Percentiles rank a stretch among this genome's conserved stretches.
These are phyloP conservation scores for Fusarium scirpi DNA, from an alignment of 2,329 filamentous ascomycete species.

Conservation along the genomic window DNA sequence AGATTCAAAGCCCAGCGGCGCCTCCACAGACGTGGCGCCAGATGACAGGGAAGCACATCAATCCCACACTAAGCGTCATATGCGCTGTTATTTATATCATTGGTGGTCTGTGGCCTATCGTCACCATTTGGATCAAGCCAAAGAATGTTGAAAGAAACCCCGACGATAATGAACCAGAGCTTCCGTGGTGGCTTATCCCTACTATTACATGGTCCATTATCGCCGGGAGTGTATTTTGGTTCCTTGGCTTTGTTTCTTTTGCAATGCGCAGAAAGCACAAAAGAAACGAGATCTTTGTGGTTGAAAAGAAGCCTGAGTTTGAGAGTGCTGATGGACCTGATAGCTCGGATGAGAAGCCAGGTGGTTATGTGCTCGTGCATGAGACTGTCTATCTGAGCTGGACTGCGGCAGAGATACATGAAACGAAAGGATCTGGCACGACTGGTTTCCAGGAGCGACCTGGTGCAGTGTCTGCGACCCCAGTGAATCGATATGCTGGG, in stretches of 20 bases:
- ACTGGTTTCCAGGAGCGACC: slow-evolving; percentile 15
- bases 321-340: slow-evolving; percentile 44
- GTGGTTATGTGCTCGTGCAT: slow-evolving; percentile 52
- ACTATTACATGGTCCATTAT: slow-evolving; percentile 50
- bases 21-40: slow-evolving; percentile 47
- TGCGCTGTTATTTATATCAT: slow-evolving; percentile 49
- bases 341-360: slow-evolving; percentile 28
- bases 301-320: slow-evolving; percentile 53
- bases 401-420: slow-evolving; percentile 49
- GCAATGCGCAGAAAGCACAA: slow-evolving; percentile 48
- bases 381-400: slow-evolving; percentile 54
- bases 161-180: neutral
- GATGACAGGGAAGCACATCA: slow-evolving; percentile 50
- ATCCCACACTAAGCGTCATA: slow-evolving; percentile 49
- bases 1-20: slow-evolving; percentile 20
- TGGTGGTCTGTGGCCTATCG: slow-evolving; percentile 51
- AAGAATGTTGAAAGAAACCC: neutral
- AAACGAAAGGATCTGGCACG: slow-evolving; percentile 20
- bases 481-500: slow-evolving; percentile 35
- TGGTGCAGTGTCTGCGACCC: slow-evolving; percentile 7
- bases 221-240: slow-evolving; percentile 48
- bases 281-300: slow-evolving; percentile 50
- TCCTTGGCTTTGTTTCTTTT: slow-evolving; percentile 50
- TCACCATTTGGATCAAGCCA: slow-evolving; percentile 51
- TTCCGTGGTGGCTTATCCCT: slow-evolving; percentile 51